Evolutionary conservation across 345 rosid genomes (phyloP), one percentile per base, ranked within the genome.

Genomic region (Brassica carinata): DNA sequence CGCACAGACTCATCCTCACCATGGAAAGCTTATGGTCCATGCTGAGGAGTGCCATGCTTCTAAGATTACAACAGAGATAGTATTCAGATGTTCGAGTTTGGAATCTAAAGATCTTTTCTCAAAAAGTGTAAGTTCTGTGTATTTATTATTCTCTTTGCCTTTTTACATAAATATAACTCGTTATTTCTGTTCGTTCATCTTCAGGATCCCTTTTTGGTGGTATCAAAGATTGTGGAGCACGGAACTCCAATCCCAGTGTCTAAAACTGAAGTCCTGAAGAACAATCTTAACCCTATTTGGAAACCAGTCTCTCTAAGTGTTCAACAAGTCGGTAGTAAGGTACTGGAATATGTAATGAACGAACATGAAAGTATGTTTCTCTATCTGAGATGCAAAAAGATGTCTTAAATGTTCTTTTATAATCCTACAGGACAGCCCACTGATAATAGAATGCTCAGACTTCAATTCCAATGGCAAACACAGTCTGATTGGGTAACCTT

Each of bases 311-410:
- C 82, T 84, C 83, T 94, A 81, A 94, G 88, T 77, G 85, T 87
- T 82, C 97, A 90, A 86, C 97, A 92, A 87, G 90, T 94, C 53
- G 96, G 95, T 76, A 90, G 94, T 87, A 91, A 90, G 97, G 98
- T 94, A 87, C 53, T 19, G 3, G 45, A 58, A 5, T 43, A 11
- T 43, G n/a, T 11, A 11, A 11, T 13, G 19, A 51, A 51, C 2
- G 58, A 51, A n/a, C 1, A 51, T 10, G 7, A 43, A n/a, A n/a
- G 58, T 51, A 1, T 51, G 3, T 51, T n/a, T 51, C 58, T 51
- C 58, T 51, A 14, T 51, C 58, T 14, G 58, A n/a, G 58, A 51
- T 14, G 18, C 1, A 0, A 43, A 43, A 43, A 43, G 14, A 43
- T 43, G 51, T 43, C 6, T 13, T 48, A 4, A 48, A 48, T 48